These are phyloP conservation scores for Wickerhamiella nectarea DNA, from an alignment of 805 yeast genomes.

Conservation along the genomic window DNA sequence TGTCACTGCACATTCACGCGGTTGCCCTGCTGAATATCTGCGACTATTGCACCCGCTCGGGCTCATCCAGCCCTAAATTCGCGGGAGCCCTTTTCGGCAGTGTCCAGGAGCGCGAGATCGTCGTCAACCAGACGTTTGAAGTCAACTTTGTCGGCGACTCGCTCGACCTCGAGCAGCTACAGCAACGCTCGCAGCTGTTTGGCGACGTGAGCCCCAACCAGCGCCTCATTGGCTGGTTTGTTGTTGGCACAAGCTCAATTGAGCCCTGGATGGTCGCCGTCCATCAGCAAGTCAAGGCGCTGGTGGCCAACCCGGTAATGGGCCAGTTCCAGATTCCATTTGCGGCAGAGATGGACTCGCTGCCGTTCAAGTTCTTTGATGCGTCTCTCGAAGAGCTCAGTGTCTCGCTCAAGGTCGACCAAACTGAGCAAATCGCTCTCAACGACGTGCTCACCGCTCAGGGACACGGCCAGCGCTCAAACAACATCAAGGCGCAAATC, in stretches of 20 bases:
- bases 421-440: conserved; percentile 24
- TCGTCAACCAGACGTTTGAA: conserved; percentile 26
- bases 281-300: conserved; percentile 14
- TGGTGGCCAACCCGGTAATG: conserved; percentile 15
- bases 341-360: conserved; percentile 9
- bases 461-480: neutral
- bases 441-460: conserved; percentile 18
- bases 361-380: conserved; percentile 21
- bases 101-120: conserved; percentile 20
- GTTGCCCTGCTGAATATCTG: conserved; percentile 27
- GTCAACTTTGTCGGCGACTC: conserved; percentile 11
- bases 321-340: conserved; percentile 14
- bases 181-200: conserved; percentile 20
- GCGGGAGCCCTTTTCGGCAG: conserved; percentile 26
- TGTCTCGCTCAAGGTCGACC: conserved; percentile 19
- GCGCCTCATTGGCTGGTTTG: conserved; percentile 27
- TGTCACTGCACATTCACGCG: conserved; percentile 21
- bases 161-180: conserved; percentile 20
- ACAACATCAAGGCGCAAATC: conserved; percentile 5
- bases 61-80: conserved; percentile 15
- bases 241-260: conserved; percentile 12
- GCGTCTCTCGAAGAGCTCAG: conserved; percentile 16
- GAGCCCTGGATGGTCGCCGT: conserved; percentile 12
- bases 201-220: conserved; percentile 22
- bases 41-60: conserved; percentile 24